Base-by-base conservation (phyloP, 2,329 filamentous ascomycete genomes). In the Epichloe gansuensis region DNA sequence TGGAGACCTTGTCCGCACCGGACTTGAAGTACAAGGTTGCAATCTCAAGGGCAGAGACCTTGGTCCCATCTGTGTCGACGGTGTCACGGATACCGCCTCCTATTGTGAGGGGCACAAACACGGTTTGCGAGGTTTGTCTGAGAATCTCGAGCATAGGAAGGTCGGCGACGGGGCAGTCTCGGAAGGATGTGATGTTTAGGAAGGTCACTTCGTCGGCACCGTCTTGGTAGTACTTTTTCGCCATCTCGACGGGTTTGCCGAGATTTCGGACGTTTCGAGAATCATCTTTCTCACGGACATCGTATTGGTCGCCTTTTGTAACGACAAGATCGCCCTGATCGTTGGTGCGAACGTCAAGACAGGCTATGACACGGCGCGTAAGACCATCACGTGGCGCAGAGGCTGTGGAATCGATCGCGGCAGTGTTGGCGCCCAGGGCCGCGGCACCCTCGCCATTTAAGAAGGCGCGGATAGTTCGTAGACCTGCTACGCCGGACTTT, bases 281-380 rank as follows among this genome's bases (percentile, higher is more conserved):
- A 13, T 72, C 75, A 23, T 75, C 74, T 70, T 96, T 96, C 64
- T 97, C 93, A 35, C 93, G 87, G 6, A 98, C 93, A 63, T 98
- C 93, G 72, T 98, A 98, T 69, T 97, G 91, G 70, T 98, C 93
- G 53, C 93, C 93, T 70, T 98, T 98, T 13, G 93, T 98, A 39
- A 98, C 93, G 0, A 98, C 93, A 9, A 98, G 76, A 68, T 98
- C 93, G 37, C 93, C 93, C 55, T 86, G 77, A 67, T 98, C 93
- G 68, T 98, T 98, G 51, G 91, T 82, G 44, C 93, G 86, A 49
- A 98, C 93, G 65, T 98, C 93, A 31, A 98, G 82, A 65, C 93
- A 98, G 31, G 93, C 93, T 65, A 98, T 97, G 49, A 98, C 82
- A 58, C 93, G 82, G 55, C 90, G 78, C n/a, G 93, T 98, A 49